Conservation (phyloP, 2,329 filamentous ascomycete genomes). For the Dactylellina sp. region DNA sequence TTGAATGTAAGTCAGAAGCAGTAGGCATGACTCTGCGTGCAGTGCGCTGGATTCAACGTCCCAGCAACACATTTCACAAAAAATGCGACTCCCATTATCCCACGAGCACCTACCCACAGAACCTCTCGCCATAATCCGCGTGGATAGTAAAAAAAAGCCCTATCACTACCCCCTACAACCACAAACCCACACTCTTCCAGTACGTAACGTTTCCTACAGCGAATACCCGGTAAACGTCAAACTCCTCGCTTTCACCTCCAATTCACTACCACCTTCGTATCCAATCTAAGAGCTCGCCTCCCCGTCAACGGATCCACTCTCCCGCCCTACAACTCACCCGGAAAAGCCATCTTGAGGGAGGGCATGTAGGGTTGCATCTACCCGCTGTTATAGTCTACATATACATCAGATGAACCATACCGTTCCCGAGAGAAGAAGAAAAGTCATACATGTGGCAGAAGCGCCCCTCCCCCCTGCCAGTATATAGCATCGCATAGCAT, state of each 20-base stretch:
- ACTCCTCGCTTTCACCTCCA: no score
- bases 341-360: not conserved
- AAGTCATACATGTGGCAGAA: conserved; percentile 5
- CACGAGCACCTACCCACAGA: conserved; percentile 5
- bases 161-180: not conserved
- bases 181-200: not conserved
- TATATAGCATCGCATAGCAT: no score
- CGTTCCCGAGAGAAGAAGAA: conserved; percentile 26
- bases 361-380: conserved; percentile 39
- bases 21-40: no score
- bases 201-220: not conserved
- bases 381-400: conserved; percentile 15
- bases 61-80: conserved; percentile 34
- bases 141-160: no score
- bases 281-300: no score
- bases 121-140: no score
- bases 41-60: conserved; percentile 15
- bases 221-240: not conserved
- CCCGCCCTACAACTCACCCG: no score
- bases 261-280: no score
- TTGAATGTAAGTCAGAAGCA: no score
- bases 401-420: conserved; percentile 39
- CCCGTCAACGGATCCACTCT: no score
- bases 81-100: no score
- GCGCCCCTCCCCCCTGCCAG: no score